Conservation (phyloP, 208 protist genomes). For the Crithidia bombi region DNA sequence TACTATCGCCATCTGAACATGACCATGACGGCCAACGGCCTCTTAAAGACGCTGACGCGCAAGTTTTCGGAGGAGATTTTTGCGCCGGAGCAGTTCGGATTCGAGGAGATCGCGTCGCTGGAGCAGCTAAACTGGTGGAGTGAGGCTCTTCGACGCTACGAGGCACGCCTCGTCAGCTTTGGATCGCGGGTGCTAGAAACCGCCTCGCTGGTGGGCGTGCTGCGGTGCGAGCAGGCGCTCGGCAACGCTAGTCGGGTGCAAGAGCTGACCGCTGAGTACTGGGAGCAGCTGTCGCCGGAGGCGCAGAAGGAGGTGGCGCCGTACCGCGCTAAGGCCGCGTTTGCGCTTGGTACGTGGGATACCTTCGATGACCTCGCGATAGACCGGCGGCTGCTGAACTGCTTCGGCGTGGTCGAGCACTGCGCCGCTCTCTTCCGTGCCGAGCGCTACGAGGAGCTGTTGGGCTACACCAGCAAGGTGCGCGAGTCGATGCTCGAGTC, state of each 20-base stretch:
- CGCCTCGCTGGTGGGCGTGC: slow-evolving; percentile 67
- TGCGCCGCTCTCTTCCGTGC: slow-evolving; percentile 79
- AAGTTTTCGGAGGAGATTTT: slow-evolving; percentile 84
- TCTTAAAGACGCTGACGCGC: slow-evolving; percentile 75
- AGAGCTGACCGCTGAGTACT: slow-evolving; percentile 68
- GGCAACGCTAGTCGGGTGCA: slow-evolving; percentile 69
- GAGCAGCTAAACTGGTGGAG: slow-evolving; percentile 91
- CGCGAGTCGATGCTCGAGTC: slow-evolving; percentile 73
- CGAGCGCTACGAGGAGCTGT: slow-evolving; percentile 56
- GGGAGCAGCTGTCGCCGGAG: slow-evolving; percentile 51
- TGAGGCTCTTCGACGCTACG: slow-evolving; percentile 80
- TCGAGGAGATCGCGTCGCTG: slow-evolving; percentile 78
- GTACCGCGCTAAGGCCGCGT: slow-evolving; percentile 81
- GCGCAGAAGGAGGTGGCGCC: slow-evolving; percentile 68
- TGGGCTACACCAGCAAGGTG: slow-evolving; percentile 57
- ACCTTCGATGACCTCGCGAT: slow-evolving; percentile 74
- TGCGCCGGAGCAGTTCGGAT: slow-evolving; percentile 74
- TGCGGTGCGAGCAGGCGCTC: slow-evolving; percentile 83
- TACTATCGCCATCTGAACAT: slow-evolving; percentile 88
- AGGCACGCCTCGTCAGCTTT: slow-evolving; percentile 54
- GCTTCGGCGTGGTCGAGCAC: slow-evolving; percentile 74
- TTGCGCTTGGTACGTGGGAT: slow-evolving; percentile 74
- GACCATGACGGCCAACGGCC: slow-evolving; percentile 81
- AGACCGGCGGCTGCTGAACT: slow-evolving; percentile 44
- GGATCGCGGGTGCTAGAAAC: slow-evolving; percentile 50